Evolutionary conservation across 768 basidiomycete genomes (phyloP).

Genomic region (Russula sp.): DNA sequence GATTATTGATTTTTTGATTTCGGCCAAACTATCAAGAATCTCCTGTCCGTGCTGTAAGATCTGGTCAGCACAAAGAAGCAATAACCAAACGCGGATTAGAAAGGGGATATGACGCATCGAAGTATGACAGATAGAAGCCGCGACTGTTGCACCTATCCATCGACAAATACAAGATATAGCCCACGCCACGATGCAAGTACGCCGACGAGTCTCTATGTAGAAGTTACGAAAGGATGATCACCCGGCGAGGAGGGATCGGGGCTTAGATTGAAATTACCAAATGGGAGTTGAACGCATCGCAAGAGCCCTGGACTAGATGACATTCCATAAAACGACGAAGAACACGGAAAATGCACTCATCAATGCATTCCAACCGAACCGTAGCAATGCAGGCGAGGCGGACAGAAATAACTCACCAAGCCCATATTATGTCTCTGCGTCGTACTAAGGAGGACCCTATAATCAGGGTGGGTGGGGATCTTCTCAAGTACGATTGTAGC

Average conservation of each 20-base stretch:
- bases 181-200: not conserved
- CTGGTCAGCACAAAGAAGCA: slow-evolving; percentile 15
- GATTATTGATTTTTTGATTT: slow-evolving; percentile 57
- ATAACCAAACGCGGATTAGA: not conserved
- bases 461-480: slow-evolving; percentile 67
- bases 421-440: slow-evolving; percentile 61
- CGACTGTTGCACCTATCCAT: not conserved
- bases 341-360: not conserved
- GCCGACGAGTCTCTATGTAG: not conserved
- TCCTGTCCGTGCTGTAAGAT: slow-evolving; percentile 61
- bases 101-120: not conserved
- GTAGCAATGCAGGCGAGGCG: not conserved
- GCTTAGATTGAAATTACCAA: not conserved
- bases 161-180: not conserved
- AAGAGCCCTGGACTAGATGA: not conserved
- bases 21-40: slow-evolving; percentile 57
- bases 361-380: not conserved
- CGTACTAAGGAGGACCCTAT: slow-evolving; percentile 43
- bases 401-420: slow-evolving; percentile 44
- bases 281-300: not conserved
- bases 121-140: not conserved
- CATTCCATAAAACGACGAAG: not conserved
- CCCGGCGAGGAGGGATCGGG: not conserved
- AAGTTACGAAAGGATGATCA: not conserved
- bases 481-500: slow-evolving; percentile 75